A percentile compares a stretch with the other conserved stretches of the same genome.
Evolutionary conservation across 257 asterid genomes (phyloP).

Genomic region (Henckelia pumila): DNA sequence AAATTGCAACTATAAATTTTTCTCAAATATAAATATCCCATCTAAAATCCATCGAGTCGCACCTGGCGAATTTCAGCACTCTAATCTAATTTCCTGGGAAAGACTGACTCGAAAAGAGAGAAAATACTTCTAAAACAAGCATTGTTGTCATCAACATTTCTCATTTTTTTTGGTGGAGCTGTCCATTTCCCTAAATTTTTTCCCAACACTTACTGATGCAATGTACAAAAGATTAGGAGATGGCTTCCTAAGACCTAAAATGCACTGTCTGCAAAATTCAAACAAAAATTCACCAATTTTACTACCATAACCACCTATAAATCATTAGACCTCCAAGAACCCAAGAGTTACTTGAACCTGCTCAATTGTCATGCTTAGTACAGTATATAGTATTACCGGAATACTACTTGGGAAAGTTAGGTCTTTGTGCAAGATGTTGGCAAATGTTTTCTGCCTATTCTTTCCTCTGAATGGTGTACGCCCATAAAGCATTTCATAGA

Average conservation of each 20-base stretch:
- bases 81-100: neutral
- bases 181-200: neutral
- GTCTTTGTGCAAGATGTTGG: conserved; percentile 90
- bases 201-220: neutral
- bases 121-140: neutral
- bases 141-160: neutral
- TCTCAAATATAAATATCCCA: neutral
- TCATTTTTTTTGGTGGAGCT: neutral
- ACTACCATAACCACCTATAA: neutral
- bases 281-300: neutral
- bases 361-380: neutral
- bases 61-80: neutral
- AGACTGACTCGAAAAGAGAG: neutral
- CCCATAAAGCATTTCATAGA: conserved; percentile 94
- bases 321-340: neutral
- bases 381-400: conserved; percentile 47
- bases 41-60: neutral
- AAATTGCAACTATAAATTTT: too few relatives aligned
- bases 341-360: neutral
- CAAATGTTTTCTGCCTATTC: conserved; percentile 90
- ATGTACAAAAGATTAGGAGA: neutral
- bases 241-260: neutral
- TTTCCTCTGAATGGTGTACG: conserved; percentile 98
- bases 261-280: neutral
- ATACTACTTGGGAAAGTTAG: conserved; percentile 98